These are phyloP conservation scores for Verticillium zaregamsianum DNA, from an alignment of 2,329 filamentous ascomycete species.

Conservation along the genomic window DNA sequence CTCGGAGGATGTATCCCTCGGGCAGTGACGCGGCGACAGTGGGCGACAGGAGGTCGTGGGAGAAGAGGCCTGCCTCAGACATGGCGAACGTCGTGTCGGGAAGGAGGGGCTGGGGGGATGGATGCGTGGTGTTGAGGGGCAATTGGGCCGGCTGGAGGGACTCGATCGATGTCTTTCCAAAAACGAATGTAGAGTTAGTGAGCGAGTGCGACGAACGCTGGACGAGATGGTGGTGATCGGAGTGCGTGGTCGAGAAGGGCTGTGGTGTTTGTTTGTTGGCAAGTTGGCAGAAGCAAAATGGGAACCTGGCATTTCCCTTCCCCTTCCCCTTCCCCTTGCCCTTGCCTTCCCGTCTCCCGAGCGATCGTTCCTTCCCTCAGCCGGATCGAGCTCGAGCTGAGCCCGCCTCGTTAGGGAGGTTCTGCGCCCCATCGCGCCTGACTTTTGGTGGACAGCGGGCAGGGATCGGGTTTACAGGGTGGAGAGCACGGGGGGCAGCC, in stretches of 20 bases:
- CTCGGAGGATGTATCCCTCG: constrained; percentile 75
- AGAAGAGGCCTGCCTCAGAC: constrained; percentile 65
- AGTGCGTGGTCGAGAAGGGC: neutral
- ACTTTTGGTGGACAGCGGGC: neutral
- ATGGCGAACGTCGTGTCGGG: constrained; percentile 1
- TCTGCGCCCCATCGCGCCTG: neutral
- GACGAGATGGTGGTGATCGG: neutral
- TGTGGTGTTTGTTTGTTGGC: neutral
- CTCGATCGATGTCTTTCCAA: neutral
- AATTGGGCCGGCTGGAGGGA: neutral
- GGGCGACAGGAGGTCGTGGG: constrained; percentile 70
- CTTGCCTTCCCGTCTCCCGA: neutral
- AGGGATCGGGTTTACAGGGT: neutral
- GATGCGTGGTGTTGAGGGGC: neutral
- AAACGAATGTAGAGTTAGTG: neutral
- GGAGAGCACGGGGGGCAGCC: neutral
- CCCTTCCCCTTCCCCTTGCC: neutral
- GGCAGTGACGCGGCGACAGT: constrained; percentile 70
- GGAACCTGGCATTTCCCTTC: neutral
- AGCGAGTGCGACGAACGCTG: neutral
- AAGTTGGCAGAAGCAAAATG: neutral
- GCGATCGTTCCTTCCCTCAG: neutral
- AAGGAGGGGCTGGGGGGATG: neutral
- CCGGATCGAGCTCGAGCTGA: neutral
- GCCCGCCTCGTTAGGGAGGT: neutral